Base-by-base conservation (phyloP, 2,329 filamentous ascomycete genomes). In the Ophiocordyceps polyrhachis-furcata region DNA sequence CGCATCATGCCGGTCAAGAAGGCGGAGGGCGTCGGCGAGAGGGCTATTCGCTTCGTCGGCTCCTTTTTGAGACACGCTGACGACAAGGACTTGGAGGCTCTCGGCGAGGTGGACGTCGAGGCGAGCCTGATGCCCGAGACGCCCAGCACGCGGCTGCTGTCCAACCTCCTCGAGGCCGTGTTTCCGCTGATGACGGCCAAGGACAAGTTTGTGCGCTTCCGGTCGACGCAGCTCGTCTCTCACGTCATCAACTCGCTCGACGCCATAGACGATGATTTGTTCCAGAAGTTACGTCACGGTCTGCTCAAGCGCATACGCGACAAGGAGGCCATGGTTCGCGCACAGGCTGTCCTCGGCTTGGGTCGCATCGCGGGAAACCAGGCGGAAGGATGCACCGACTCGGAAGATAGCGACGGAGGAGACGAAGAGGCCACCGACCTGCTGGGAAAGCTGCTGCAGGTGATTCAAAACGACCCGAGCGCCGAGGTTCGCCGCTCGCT, bases 231-330 rank as follows among this genome's bases (percentile, higher is more conserved):
- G 58, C 75, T 94, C 44, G 78, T 93, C 44, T 83, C 87, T 2
- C 84, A 94, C 58, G 79, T 95, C 49, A 81, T 98, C 63, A 94
- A 94, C 63, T 91, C 83, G 13, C 71, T 98, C 23, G 85, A 93
- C 49, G 81, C 85, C 2, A 85, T 96, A 53, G 91, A 96, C 55
- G 87, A 94, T 58, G 85, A 91, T 43, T 65, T 95, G 12, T 98
- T 93, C 58, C 79, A 87, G 53, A 75, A 85, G 47, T 70, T 96
- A 48, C 76, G 85, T 44, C 73, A 84, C 44, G 83, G 81, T 0
- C 67, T 98, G 35, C 66, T 93, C 41, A 93, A 83, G 62, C 75
- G 91, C 31, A 81, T 96, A 43, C 79, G 86, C 51, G 91, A 98
- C 63, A 96, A 95, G 62, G 91, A 98, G 59, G 76, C 87, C 7